Percentiles rank a stretch among this genome's conserved stretches.
These are phyloP conservation scores for Phoenix dactylifera DNA, from an alignment of 176 grass and related monocot species.

Conservation along the genomic window DNA sequence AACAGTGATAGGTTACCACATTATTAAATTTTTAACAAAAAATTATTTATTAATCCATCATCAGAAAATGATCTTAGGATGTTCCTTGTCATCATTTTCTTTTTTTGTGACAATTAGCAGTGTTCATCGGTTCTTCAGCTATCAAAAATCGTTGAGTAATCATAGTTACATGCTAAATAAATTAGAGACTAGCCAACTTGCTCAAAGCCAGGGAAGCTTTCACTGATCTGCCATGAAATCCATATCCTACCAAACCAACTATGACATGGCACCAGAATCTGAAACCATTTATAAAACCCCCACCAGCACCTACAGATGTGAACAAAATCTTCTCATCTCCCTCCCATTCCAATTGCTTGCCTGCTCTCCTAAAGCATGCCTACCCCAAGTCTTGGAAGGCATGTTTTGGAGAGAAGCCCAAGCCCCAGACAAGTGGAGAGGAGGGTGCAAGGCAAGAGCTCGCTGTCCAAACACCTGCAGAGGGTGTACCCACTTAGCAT, in stretches of 20 bases:
- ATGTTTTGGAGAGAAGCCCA: conserved; percentile 51
- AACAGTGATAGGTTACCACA: too few species aligned
- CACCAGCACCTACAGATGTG: conserved; percentile 6
- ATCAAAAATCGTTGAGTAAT: too few species aligned
- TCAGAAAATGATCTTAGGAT: too few species aligned
- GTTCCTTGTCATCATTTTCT: too few species aligned
- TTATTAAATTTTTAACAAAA: too few species aligned
- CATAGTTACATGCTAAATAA: too few species aligned
- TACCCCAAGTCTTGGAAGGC: conserved; percentile 44
- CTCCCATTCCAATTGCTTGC: conserved; percentile 21
- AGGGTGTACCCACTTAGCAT: conserved; percentile 64
- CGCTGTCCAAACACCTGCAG: conserved; percentile 44
- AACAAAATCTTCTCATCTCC: conserved; percentile 8
- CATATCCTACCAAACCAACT: conserved; percentile 69
- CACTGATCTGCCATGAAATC: conserved; percentile 89
- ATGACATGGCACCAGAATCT: conserved; percentile 49
- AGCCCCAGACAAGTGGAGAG: conserved; percentile 34
- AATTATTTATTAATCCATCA: too few species aligned
- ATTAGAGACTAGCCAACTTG: conserved; percentile 13
- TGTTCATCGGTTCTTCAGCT: too few species aligned
- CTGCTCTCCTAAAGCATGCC: conserved; percentile 34
- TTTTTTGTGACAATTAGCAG: too few species aligned
- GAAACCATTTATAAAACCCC: conserved; percentile 10
- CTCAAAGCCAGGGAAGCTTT: conserved; percentile 69
- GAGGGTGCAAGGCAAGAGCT: conserved; percentile 42